Conservation (phyloP, 2,329 filamentous ascomycete genomes). For the Talaromyces sp. region DNA sequence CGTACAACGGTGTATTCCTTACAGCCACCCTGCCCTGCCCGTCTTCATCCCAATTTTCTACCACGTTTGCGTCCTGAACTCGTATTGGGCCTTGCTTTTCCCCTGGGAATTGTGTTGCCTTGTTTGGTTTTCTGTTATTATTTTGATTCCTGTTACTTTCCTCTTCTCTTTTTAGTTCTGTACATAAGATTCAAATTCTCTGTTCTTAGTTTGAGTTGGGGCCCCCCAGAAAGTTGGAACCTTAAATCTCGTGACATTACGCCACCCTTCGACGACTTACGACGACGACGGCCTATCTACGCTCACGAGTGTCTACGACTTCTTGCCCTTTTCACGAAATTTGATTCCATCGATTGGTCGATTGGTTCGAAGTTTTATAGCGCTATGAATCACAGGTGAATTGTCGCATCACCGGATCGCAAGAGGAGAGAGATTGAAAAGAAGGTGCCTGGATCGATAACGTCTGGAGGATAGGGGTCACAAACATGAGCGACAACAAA, state of each 20-base stretch:
- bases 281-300: neutral
- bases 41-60: neutral
- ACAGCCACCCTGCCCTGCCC: neutral
- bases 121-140: neutral
- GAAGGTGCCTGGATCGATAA: neutral
- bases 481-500: neutral
- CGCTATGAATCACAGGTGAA: conserved; percentile 3
- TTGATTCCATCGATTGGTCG: neutral
- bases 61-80: conserved; percentile 3
- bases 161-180: neutral
- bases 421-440: neutral
- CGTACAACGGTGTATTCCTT: neutral
- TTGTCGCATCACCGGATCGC: neutral
- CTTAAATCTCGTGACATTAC: conserved; percentile 3
- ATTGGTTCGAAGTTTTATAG: neutral
- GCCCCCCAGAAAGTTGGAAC: neutral
- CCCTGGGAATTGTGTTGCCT: neutral
- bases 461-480: neutral
- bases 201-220: neutral
- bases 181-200: neutral
- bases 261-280: neutral
- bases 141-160: neutral
- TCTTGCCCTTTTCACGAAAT: neutral
- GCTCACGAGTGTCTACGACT: neutral
- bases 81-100: neutral